Evolutionary conservation across 2,329 filamentous ascomycete genomes (phyloP), one percentile per base, ranked within the genome.

Genomic region (Alternaria incomplexa): DNA sequence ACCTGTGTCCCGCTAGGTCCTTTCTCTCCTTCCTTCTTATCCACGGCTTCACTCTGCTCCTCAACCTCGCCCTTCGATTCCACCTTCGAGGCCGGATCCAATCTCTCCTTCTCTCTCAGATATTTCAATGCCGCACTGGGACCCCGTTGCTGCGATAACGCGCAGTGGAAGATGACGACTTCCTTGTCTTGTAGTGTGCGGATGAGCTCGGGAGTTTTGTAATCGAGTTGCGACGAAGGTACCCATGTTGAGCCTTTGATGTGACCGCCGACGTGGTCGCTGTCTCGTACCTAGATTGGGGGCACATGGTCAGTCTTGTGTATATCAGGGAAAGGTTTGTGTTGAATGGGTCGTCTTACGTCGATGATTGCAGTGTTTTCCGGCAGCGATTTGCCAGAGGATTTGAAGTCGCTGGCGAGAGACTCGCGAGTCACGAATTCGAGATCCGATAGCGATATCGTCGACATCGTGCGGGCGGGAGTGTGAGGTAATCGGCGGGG

Each of bases 81-180:
- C 22, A 20, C 20, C 71, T 5, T 81, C 8, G 25, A 20, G 25
- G 40, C 46, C 40, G 50, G 54, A 55, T 84, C 73, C 65, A 85
- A 63, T 56, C 85, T 83, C 69, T 91, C 88, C 50, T 89, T 85
- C 81, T 93, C 91, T 36, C 91, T 84, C 64, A 94, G 71, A 79
- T 97, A 98, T 73, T 86, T 85, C 70, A 97, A 81, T 4, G 96
- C 96, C 4, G 95, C 93, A 54, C 87, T 87, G 0, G 96, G 96
- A 0, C 96, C 96, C 1, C 96, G 86, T 82, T 97, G 91, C 83
- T 98, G 96, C 70, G 91, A 95, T 58, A 98, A 84, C 17, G 92
- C 91, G 81, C 96, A 99, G 82, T 99, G 96, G 80, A 99, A 99
- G 1, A 99, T 88, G 13, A 99, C 93, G 11, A 87, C 90, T 59